Conservation (phyloP, 257 asterid genomes). For the Fraxinus cuspidata region DNA sequence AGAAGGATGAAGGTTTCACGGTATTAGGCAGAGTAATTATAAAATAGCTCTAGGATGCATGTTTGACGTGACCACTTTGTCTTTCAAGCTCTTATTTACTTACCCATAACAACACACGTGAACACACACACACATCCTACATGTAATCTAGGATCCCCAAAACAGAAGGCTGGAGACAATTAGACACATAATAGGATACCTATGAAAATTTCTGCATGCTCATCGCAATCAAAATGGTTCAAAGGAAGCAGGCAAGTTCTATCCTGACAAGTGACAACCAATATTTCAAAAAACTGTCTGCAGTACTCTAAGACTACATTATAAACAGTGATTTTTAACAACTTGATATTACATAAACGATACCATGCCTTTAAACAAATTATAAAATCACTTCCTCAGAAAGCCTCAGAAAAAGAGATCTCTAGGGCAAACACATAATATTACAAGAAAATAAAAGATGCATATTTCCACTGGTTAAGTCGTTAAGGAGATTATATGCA, state of each 20-base stretch:
- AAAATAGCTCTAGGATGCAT: neutral
- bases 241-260: neutral
- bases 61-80: neutral
- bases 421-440: neutral
- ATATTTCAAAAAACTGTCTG: neutral
- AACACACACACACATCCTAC: neutral
- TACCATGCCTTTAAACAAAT: neutral
- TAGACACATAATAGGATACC: conserved; percentile 4
- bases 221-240: neutral
- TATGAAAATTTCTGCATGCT: conserved; percentile 1
- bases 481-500: neutral
- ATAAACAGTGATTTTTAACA: neutral
- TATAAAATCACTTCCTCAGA: neutral
- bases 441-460: conserved; percentile 1
- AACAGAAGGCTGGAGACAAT: neutral
- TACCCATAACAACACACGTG: neutral
- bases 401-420: conserved; percentile 3
- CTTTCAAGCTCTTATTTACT: conserved; percentile 5
- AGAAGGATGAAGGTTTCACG: conserved; percentile 6
- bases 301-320: conserved; percentile 12
- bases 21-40: conserved; percentile 10
- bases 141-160: neutral
- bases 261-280: neutral
- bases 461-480: neutral
- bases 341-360: neutral